Evolutionary conservation across 331 rosid genomes (phyloP), one percentile per base, ranked within the genome.

Genomic region (Saraca asoca): DNA sequence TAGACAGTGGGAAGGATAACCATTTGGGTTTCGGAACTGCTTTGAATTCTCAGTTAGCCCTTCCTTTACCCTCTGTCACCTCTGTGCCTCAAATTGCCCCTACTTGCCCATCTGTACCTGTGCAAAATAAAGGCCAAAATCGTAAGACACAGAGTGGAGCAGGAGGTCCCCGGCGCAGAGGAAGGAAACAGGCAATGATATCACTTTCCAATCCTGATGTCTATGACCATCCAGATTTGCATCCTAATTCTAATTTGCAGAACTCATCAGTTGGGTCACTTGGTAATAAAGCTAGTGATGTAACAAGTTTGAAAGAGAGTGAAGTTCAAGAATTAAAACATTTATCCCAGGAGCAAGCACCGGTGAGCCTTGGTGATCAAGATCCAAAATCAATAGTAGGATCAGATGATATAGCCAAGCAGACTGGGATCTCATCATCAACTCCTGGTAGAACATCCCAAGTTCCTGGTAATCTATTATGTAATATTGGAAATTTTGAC

Each of bases 151-250:
- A 86, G 50, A 72, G 43, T 78, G 89, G 84, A 20, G 80, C 64
- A 7, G 94, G 88, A 58, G 75, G 74, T 68, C 69, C 93, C 9
- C 86, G 93, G 35, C 95, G 97, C 31, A 79, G 96, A 83, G 99
- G 96, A 60, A 94, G 71, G 88, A 90, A 83, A 70, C 92, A 79
- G 66, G 80, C 81, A n/a, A 54, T 70, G 43, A 13, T 51, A 46
- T 62, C 75, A 18, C 64, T 74, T 46, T 74, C 79, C 24, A 78
- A 55, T 74, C 80, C 84, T 38, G 81, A 80, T 73, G 75, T 71
- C 16, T 53, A 73, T 54, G 80, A 68, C 74, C 79, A 70, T 66
- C 82, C 62, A 70, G 75, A 74, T 73, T 73, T 59, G 62, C 80
- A 76, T 60, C 81, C 65, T 42, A 80, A 69, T 81, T 35, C 72